These are phyloP conservation scores for Auriscalpium vulgare DNA, from an alignment of 768 basidiomycete species.

Conservation along the genomic window DNA sequence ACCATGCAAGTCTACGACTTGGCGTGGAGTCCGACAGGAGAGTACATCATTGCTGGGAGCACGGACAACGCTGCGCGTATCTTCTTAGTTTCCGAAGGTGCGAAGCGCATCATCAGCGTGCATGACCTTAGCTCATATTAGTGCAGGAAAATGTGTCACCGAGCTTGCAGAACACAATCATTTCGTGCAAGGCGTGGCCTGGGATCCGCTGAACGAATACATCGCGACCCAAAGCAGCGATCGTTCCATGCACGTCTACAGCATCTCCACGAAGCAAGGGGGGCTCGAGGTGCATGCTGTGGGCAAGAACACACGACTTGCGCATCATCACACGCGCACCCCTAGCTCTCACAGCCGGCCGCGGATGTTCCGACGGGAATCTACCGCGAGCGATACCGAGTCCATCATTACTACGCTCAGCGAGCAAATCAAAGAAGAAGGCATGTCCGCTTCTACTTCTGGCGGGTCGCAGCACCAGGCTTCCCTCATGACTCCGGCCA, in stretches of 20 bases:
- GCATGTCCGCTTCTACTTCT: conserved; percentile 25
- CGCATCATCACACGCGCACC: conserved; percentile 61
- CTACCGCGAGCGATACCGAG: conserved; percentile 73
- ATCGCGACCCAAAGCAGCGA: conserved; percentile 97
- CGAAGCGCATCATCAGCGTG: conserved; percentile 13
- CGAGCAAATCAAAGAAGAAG: conserved; percentile 48
- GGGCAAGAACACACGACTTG: conserved; percentile 78
- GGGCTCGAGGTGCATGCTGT: conserved; percentile 84
- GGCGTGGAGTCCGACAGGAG: conserved; percentile 94
- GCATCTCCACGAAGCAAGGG: conserved; percentile 72
- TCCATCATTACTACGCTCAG: conserved; percentile 41
- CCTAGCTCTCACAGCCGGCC: conserved; percentile 56
- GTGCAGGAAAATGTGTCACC: conserved; percentile 72
- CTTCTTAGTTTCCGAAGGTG: conserved; percentile 69
- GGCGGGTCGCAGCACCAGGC: conserved; percentile 24
- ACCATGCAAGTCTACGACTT: conserved; percentile 97
- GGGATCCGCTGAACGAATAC: conserved; percentile 97
- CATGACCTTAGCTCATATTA: conserved; percentile 7
- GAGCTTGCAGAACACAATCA: conserved; percentile 93
- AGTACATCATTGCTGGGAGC: conserved; percentile 91
- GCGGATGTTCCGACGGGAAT: conserved; percentile 57
- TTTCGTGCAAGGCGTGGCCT: conserved; percentile 97
- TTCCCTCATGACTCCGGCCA: conserved; percentile 49
- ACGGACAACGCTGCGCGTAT: conserved; percentile 93
- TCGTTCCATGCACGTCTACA: conserved; percentile 92